These are phyloP conservation scores for Nakaseomyces kungkrabaensis DNA, from an alignment of 1,139 yeast species.

Conservation along the genomic window DNA sequence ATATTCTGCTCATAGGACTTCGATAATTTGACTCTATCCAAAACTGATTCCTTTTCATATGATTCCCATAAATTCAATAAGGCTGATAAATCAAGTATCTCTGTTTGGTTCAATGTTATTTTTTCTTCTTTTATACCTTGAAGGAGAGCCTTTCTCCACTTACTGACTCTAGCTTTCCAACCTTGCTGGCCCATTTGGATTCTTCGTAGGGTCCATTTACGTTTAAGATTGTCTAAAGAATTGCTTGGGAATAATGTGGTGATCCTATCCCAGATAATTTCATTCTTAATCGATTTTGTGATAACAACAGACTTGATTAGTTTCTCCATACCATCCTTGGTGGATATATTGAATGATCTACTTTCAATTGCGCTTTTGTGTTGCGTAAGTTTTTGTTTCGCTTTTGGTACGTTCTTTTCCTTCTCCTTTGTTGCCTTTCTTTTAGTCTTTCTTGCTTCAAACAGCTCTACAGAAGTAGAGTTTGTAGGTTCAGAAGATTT, in stretches of 20 bases:
- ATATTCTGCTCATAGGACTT: conserved; percentile 21
- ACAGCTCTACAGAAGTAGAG: not conserved
- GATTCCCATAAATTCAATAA: conserved; percentile 23
- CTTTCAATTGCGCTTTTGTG: not conserved
- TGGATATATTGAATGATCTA: conserved; percentile 14
- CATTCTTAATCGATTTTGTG: conserved; percentile 28
- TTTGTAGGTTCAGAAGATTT: not conserved
- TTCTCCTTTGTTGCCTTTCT: not conserved
- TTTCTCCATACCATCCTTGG: conserved; percentile 22
- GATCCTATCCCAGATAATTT: conserved; percentile 26
- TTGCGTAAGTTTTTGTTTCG: not conserved
- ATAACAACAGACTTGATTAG: conserved; percentile 26
- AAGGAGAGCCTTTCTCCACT: conserved; percentile 27
- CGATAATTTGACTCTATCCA: conserved; percentile 16
- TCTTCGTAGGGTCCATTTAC: conserved; percentile 26
- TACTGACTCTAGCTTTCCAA: conserved; percentile 25
- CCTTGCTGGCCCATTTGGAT: conserved; percentile 28
- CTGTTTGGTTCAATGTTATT: conserved; percentile 26
- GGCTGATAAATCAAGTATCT: conserved; percentile 20
- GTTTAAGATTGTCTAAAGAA: conserved; percentile 25
- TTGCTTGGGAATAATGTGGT: conserved; percentile 25
- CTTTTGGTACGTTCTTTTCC: not conserved
- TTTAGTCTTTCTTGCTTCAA: conserved; percentile 4
- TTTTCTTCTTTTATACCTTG: conserved; percentile 23
- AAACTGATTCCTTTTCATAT: conserved; percentile 13